phyloP scores from a whole-genome alignment of 1,284 basidiomycete species.

The Somion occarium region DNA sequence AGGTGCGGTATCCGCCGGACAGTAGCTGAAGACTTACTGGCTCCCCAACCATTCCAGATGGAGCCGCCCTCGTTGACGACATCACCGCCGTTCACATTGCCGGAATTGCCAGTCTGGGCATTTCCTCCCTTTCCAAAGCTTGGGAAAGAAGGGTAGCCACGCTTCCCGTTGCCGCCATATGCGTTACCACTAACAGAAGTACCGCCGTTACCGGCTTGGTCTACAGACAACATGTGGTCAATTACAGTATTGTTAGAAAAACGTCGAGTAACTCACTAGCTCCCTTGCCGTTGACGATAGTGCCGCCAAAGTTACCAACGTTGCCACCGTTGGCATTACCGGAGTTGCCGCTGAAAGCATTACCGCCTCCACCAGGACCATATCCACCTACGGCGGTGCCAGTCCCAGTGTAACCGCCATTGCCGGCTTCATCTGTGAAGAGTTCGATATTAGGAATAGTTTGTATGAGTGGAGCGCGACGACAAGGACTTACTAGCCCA shows the following conservation, averaged over 20 bases:
- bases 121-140: conserved; percentile 1
- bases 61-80: conserved; percentile 3
- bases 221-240: background rate
- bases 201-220: conserved; percentile 8
- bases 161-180: conserved; percentile 8
- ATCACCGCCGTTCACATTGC: conserved; percentile 8
- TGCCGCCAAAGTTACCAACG: conserved; percentile 5
- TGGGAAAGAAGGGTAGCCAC: background rate
- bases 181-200: conserved; percentile 4
- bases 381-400: conserved; percentile 1
- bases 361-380: conserved; percentile 8
- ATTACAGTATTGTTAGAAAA: background rate
- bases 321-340: conserved; percentile 9
- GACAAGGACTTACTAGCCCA: background rate
- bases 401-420: conserved; percentile 4
- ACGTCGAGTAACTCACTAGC: conserved; percentile 1
- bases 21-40: background rate
- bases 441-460: background rate
- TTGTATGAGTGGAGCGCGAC: too few species aligned
- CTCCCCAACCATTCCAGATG: background rate
- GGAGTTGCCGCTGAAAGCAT: conserved; percentile 6
- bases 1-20: background rate
- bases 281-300: background rate
- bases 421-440: conserved; percentile 6
- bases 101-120: conserved; percentile 6